Conservation (phyloP, 768 basidiomycete genomes). For the Suillus spraguei region DNA sequence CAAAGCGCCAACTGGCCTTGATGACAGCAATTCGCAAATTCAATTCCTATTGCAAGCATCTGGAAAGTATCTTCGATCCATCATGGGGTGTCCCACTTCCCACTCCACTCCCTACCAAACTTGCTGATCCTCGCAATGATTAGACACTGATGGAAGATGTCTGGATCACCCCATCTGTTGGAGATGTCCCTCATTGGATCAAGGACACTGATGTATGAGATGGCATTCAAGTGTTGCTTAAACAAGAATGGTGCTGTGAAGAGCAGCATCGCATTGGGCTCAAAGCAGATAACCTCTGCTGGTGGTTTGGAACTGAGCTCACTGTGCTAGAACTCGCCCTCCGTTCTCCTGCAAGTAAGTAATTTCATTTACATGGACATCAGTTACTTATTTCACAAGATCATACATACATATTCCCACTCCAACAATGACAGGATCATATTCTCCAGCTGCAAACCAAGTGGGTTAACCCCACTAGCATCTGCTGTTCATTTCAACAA, state of each 20-base stretch:
- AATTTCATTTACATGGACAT: not conserved
- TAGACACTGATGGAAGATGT: too few relatives aligned
- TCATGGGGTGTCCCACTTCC: too few relatives aligned
- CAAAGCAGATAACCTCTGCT: slow-evolving; percentile 38
- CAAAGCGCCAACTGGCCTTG: too few relatives aligned
- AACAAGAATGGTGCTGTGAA: slow-evolving; percentile 18
- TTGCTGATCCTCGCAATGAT: too few relatives aligned
- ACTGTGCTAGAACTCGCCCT: slow-evolving; percentile 23
- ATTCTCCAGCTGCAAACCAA: slow-evolving; percentile 15
- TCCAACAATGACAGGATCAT: slow-evolving; percentile 13
- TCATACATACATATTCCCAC: not conserved
- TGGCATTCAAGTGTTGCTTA: too few relatives aligned
- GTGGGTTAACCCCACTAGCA: slow-evolving; percentile 23
- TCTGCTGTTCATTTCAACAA: slow-evolving; percentile 10
- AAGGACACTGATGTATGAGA: too few relatives aligned
- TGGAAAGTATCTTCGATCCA: too few relatives aligned
- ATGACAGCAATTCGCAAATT: too few relatives aligned
- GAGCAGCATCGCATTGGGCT: slow-evolving; percentile 26
- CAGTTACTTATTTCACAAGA: not conserved
- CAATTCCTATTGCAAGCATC: too few relatives aligned
- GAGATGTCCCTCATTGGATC: too few relatives aligned
- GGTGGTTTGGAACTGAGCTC: slow-evolving; percentile 37
- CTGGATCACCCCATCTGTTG: too few relatives aligned
- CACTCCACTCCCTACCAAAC: too few relatives aligned
- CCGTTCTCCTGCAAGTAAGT: slow-evolving; percentile 15